Conservation (phyloP, 331 rosid genomes). For the Rhamnella rubrinervis region DNA sequence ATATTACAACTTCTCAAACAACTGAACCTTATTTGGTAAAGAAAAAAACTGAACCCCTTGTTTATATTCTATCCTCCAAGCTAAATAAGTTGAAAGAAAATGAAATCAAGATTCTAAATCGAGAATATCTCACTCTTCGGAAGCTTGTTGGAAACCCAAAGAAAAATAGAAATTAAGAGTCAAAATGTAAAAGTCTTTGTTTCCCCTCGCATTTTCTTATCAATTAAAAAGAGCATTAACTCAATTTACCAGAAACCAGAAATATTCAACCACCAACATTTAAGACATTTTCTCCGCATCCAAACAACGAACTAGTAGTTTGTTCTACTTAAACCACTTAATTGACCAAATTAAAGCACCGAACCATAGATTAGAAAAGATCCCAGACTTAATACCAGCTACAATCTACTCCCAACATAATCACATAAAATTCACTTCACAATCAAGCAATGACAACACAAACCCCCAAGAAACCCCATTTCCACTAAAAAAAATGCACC, state of each 20-base stretch:
- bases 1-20: not conserved
- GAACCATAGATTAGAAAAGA: constrained; percentile 18
- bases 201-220: constrained; percentile 6
- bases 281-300: constrained; percentile 1
- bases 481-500: constrained; percentile 21
- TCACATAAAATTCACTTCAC: constrained; percentile 25
- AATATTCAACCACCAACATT: not conserved
- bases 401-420: constrained; percentile 4
- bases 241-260: constrained; percentile 5
- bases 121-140: not conserved
- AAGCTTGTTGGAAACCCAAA: not conserved
- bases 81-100: not conserved
- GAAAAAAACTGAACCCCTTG: too few species aligned
- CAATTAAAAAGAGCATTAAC: constrained; percentile 16
- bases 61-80: not conserved
- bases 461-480: constrained; percentile 12
- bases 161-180: constrained; percentile 3
- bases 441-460: constrained; percentile 14
- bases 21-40: not conserved
- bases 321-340: constrained; percentile 15
- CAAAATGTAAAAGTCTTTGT: constrained; percentile 1
- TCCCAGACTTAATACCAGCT: constrained; percentile 23
- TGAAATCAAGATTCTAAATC: constrained; percentile 17
- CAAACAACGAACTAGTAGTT: constrained; percentile 3
- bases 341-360: constrained; percentile 26